Evolutionary conservation across 2,329 filamentous ascomycete species (phyloP), one percentile per base, ranked within the genome.

Genomic region (Trichophyton mentagrophytes): DNA sequence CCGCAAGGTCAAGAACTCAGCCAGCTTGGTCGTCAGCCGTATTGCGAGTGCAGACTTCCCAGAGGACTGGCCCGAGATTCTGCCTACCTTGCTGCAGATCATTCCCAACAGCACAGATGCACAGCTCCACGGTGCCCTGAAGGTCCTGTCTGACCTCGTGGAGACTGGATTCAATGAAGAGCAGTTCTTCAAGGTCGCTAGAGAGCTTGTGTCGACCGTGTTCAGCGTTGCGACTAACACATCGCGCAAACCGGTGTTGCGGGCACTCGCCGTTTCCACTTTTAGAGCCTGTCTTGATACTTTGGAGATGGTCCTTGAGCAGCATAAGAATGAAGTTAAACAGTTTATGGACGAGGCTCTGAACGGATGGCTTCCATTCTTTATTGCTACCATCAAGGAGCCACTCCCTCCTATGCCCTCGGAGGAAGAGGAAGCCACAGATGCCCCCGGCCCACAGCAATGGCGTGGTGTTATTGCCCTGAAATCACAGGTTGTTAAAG

Each of bases 261-360:
- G 93, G 63, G 90, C 90, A 33, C 79, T 97, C 66, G 89, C 93
- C 44, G 87, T 97, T 47, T 89, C 88, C 46, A 89, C 96, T 61
- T 96, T 97, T 79, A 84, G 90, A 61, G 85, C 85, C 57, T 96
- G 90, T 74, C 95, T 99, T 72, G 90, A 97, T 71, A 89, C 93
- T 61, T 83, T 99, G 77, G 90, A 97, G 75, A 95, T 96, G 83
- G 88, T 97, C 66, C 88, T 96, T 79, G 91, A 96, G 66, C 89
- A 95, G 67, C 89, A 97, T 74, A 88, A 89, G 69, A 81, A 82
- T 61, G 89, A 89, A 60, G 90, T 97, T 63, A 93, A 89, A 73
- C 81, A 80, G 1, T 99, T 99, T 72, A 90, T 92, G 59, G 89
- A 96, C 63, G 88, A 95, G 69, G 85, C 90, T 0, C 80, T 97